Percentiles rank a stretch among this genome's conserved stretches.
Evolutionary conservation across 1,284 basidiomycete genomes (phyloP).

Genomic region (Sphaerobolus stellatus): DNA sequence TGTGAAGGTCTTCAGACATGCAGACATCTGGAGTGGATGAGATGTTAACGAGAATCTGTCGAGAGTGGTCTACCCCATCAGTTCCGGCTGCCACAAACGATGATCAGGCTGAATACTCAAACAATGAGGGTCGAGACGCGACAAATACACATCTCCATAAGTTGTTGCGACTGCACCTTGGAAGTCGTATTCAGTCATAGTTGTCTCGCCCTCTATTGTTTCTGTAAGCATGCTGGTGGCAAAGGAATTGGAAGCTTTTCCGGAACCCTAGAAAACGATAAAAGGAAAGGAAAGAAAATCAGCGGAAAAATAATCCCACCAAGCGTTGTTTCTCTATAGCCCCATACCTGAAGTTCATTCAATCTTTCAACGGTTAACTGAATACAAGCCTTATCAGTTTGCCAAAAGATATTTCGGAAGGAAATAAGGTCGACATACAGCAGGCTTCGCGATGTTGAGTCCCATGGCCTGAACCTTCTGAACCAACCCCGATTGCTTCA

Average conservation of each 20-base stretch:
- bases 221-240: not conserved
- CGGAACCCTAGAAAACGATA: not conserved
- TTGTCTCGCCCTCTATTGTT: not conserved
- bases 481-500: too few relatives aligned
- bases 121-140: too few relatives aligned
- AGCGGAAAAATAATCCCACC: slow-evolving; percentile 29
- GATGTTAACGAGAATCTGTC: not conserved
- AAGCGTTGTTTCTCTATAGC: not conserved
- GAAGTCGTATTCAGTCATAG: not conserved
- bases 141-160: too few relatives aligned
- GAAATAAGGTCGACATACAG: too few relatives aligned
- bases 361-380: too few relatives aligned
- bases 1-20: slow-evolving; percentile 51
- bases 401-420: too few relatives aligned
- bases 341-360: too few relatives aligned
- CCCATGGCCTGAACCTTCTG: too few relatives aligned
- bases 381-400: too few relatives aligned
- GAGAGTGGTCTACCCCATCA: not conserved
- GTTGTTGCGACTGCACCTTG: not conserved
- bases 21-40: slow-evolving; percentile 45
- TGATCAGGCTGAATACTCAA: too few relatives aligned
- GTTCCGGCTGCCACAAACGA: not conserved
- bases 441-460: too few relatives aligned
- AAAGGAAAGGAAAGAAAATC: too few relatives aligned
- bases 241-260: not conserved